These are phyloP conservation scores for Conoideocrella luteorostrata DNA, from an alignment of 2,329 filamentous ascomycete species.

Conservation along the genomic window DNA sequence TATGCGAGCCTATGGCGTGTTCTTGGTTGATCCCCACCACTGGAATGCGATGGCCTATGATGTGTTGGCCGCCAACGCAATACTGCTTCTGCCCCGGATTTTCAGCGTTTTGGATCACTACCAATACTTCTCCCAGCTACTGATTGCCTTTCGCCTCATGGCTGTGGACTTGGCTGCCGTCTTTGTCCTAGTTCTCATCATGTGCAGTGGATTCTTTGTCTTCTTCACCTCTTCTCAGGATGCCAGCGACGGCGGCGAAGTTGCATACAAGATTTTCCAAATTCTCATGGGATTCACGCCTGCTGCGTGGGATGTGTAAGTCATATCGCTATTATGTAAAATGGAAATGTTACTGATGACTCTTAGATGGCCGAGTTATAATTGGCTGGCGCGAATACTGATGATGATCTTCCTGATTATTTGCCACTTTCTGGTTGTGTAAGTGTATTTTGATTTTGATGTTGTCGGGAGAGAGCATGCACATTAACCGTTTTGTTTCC, in stretches of 20 bases:
- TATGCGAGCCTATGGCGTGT: conserved; percentile 79
- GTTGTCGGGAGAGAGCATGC: neutral
- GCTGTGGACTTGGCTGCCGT: conserved; percentile 82
- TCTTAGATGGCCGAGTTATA: conserved; percentile 62
- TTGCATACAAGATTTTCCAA: conserved; percentile 90
- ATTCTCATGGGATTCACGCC: conserved; percentile 94
- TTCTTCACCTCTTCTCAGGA: conserved; percentile 80
- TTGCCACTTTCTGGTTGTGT: conserved; percentile 88
- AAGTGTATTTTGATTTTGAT: conserved; percentile 21
- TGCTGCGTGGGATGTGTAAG: conserved; percentile 82
- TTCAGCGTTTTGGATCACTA: conserved; percentile 94
- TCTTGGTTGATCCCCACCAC: conserved; percentile 67
- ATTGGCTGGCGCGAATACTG: conserved; percentile 67
- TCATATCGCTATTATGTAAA: conserved; percentile 9
- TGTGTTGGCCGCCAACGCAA: conserved; percentile 84
- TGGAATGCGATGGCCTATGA: conserved; percentile 87
- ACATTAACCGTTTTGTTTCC: conserved; percentile 2
- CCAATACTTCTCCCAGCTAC: conserved; percentile 88
- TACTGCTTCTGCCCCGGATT: conserved; percentile 81
- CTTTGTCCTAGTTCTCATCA: conserved; percentile 75
- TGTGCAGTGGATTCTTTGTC: conserved; percentile 91
- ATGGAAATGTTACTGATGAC: neutral
- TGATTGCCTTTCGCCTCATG: conserved; percentile 94
- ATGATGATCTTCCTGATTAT: conserved; percentile 84
- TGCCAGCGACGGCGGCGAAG: conserved; percentile 61